These are phyloP conservation scores for Fallopia convolvulus DNA, from an alignment of 148 eudicot species.

Conservation along the genomic window DNA sequence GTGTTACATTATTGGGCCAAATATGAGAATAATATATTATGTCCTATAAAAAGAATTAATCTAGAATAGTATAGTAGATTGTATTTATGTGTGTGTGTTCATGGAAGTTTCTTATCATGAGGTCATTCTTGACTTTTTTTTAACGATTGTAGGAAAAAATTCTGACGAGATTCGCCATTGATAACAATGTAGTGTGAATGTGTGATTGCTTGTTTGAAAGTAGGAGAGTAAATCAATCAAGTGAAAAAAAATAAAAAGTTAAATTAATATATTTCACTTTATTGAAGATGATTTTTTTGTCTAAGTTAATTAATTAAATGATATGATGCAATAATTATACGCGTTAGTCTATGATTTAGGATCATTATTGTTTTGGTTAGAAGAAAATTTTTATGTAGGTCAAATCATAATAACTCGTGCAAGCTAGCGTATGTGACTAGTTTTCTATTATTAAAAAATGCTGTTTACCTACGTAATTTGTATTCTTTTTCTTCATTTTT, in stretches of 20 bases:
- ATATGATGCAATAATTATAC: too few relatives aligned
- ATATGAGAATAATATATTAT: neutral
- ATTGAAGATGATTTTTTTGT: too few relatives aligned
- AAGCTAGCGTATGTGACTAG: neutral
- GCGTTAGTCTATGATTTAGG: neutral
- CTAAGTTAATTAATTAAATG: too few relatives aligned
- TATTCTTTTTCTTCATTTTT: neutral
- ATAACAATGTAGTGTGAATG: too few relatives aligned
- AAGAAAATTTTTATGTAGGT: neutral
- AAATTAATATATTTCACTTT: too few relatives aligned
- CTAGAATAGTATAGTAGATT: neutral
- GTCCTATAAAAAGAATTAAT: neutral
- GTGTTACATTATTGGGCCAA: constrained; percentile 1
- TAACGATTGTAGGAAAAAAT: neutral
- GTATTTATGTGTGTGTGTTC: neutral
- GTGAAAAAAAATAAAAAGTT: too few relatives aligned
- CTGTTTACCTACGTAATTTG: neutral
- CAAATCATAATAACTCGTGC: neutral
- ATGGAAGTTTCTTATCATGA: constrained; percentile 1
- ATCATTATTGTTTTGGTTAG: neutral
- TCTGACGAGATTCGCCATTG: too few relatives aligned
- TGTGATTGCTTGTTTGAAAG: too few relatives aligned
- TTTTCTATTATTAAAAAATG: neutral
- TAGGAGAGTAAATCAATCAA: too few relatives aligned
- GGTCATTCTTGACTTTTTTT: neutral